Conservation (phyloP, 1,284 basidiomycete species). For the Cutaneotrichosporon curvatum region DNA sequence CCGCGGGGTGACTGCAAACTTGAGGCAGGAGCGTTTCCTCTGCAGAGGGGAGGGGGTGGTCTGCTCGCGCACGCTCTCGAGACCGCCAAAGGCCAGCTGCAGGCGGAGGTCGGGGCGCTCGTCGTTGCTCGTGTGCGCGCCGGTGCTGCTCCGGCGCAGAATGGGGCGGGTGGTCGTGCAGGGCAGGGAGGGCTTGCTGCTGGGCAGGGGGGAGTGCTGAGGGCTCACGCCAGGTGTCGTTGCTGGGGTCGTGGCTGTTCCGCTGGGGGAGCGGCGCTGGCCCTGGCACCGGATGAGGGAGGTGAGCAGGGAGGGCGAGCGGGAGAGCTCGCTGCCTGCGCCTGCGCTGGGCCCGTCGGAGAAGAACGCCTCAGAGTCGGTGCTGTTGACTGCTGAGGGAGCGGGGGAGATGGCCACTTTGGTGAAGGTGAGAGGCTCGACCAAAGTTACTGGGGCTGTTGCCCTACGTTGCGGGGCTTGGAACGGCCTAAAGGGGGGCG, state of each 20-base stretch:
- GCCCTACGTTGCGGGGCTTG: not conserved
- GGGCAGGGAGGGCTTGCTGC: not conserved
- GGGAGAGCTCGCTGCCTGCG: constrained; percentile 3
- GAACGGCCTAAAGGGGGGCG: too few relatives aligned
- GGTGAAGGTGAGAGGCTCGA: constrained; percentile 14
- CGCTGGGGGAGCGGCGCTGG: not conserved
- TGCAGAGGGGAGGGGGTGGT: not conserved
- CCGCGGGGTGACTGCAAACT: constrained; percentile 18
- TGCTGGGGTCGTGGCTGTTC: not conserved
- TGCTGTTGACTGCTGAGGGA: not conserved
- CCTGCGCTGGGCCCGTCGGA: constrained; percentile 1
- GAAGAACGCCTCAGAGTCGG: constrained; percentile 13
- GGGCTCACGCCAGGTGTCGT: not conserved
- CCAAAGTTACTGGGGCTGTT: not conserved
- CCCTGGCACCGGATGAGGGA: constrained; percentile 15
- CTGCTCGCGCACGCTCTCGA: not conserved
- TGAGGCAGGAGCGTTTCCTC: constrained; percentile 16
- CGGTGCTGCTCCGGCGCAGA: constrained; percentile 9
- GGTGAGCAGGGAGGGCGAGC: constrained; percentile 18
- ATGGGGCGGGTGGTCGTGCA: constrained; percentile 3
- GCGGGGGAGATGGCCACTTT: constrained; percentile 13
- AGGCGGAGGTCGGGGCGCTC: not conserved
- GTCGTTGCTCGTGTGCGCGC: not conserved
- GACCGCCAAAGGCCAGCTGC: not conserved
- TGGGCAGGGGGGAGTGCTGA: not conserved